Evolutionary conservation across 345 rosid genomes (phyloP).

Genomic region (Citrus sp.): DNA sequence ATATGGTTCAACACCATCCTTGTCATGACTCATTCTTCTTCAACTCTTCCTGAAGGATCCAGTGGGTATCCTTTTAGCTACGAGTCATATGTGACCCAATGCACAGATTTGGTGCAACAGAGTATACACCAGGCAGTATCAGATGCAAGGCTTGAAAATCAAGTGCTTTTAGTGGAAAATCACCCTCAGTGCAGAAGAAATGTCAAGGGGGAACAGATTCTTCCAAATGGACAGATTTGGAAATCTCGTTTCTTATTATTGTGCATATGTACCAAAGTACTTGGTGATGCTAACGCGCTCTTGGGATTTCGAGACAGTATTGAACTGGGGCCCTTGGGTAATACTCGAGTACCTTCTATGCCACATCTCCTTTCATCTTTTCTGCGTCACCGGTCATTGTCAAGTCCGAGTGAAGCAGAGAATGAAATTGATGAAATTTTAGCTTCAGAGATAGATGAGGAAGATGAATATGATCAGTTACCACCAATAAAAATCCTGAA

Average conservation of each 20-base stretch:
- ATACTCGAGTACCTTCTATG: slow-evolving; percentile 62
- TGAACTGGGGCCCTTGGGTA: slow-evolving; percentile 53
- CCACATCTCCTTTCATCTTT: slow-evolving; percentile 87
- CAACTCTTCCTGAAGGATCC: slow-evolving; percentile 65
- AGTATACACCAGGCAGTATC: slow-evolving; percentile 67
- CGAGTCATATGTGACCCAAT: slow-evolving; percentile 67
- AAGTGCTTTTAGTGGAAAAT: slow-evolving; percentile 77
- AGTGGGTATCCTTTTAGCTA: slow-evolving; percentile 59
- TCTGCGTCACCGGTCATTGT: slow-evolving; percentile 51
- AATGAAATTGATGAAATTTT: slow-evolving; percentile 48
- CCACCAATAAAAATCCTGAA: slow-evolving; percentile 80
- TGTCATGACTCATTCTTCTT: slow-evolving; percentile 83
- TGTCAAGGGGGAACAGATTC: slow-evolving; percentile 60
- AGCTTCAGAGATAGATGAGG: slow-evolving; percentile 52
- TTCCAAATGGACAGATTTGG: slow-evolving; percentile 88
- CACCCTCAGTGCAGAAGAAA: slow-evolving; percentile 71
- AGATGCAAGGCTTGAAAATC: slow-evolving; percentile 73
- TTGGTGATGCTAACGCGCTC: slow-evolving; percentile 63
- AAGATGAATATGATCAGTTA: slow-evolving; percentile 81
- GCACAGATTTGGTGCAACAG: slow-evolving; percentile 68
- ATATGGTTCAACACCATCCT: slow-evolving; percentile 89
- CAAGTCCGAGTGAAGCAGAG: slow-evolving; percentile 47
- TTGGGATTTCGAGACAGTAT: slow-evolving; percentile 62
- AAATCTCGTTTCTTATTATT: slow-evolving; percentile 66
- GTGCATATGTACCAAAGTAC: slow-evolving; percentile 71